Conservation (phyloP, 148 eudicot species). For the Fagopyrum homotropicum region DNA sequence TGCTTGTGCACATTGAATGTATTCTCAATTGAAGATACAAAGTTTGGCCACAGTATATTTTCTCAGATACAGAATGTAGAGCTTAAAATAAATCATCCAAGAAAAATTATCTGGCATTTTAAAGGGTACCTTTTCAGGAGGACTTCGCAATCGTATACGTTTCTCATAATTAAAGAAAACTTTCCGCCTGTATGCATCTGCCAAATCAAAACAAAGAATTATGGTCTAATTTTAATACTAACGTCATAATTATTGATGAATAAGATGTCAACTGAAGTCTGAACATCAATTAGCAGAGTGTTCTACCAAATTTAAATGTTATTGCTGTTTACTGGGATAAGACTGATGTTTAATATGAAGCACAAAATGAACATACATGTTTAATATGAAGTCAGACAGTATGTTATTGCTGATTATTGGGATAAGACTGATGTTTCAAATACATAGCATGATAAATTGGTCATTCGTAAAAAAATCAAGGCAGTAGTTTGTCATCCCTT, state of each 20-base stretch:
- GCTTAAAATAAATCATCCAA: background rate
- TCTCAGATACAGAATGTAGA: background rate
- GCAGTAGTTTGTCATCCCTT: too few species aligned
- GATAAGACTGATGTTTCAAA: too few species aligned
- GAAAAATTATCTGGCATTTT: background rate
- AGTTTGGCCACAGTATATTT: background rate
- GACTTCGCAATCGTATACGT: conserved; percentile 74
- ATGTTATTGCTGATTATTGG: too few species aligned
- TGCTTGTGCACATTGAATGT: background rate
- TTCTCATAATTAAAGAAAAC: conserved; percentile 87
- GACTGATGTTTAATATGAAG: too few species aligned
- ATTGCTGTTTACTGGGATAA: too few species aligned
- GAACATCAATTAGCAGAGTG: too few species aligned
- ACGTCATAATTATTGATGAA: background rate
- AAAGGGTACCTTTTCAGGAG: conserved; percentile 80
- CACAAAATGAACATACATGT: too few species aligned
- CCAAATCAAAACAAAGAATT: conserved; percentile 15
- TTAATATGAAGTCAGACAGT: too few species aligned
- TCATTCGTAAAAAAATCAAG: too few species aligned
- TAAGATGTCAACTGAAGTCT: background rate
- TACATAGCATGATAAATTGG: too few species aligned
- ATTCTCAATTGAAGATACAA: background rate
- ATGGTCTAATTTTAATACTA: background rate
- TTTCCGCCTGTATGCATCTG: conserved; percentile 82
- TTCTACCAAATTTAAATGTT: too few species aligned